Base-by-base conservation (phyloP, 2,329 filamentous ascomycete genomes). In the Xylaria sp. region DNA sequence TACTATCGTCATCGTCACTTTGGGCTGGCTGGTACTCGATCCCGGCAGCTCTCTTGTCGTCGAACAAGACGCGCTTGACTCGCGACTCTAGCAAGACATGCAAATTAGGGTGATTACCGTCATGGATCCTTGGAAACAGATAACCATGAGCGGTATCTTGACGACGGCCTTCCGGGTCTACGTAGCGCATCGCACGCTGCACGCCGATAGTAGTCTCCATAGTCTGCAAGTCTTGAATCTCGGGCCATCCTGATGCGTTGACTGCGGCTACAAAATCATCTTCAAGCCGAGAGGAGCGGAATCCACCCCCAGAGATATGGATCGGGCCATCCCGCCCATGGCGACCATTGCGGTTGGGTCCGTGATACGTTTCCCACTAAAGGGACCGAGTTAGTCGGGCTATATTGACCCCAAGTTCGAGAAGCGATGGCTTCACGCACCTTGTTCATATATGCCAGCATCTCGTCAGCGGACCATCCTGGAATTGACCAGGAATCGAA, bases 311-410 rank as follows among this genome's bases (percentile, higher is more conserved):
- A 0, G 86, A 87, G 29, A 91, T 76, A 32, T 87, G 79, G 12
- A 90, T 81, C 0, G 88, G 88, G 0, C 89, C 88, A 27, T 83
- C 76, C 47, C 80, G 75, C 13, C 88, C 88, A 71, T 91, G 88
- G 1, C 80, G 69, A 5, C 79, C 79, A 57, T 80, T 75, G 5
- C 81, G 75, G 61, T 81, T 84, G 32, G 79, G 74, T 5, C 84
- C 83, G 70, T 87, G 83, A 64, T 86, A 90, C 0, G 86, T 90
- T 76, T 90, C 88, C 12, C 88, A 76, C 82, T 83, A 60, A 16
- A 21, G 9, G 16, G 10, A 2, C n/a, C 5, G 6, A 16, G n/a
- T 55, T 6, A 54, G 16, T 27, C 3, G 3, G 5, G 16, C 21
- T 35, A 8, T 54, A 6, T 6, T 5, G 3, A 2, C 4, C 9